Conservation (phyloP, 2,329 filamentous ascomycete genomes). For the Penicillium paneum region DNA sequence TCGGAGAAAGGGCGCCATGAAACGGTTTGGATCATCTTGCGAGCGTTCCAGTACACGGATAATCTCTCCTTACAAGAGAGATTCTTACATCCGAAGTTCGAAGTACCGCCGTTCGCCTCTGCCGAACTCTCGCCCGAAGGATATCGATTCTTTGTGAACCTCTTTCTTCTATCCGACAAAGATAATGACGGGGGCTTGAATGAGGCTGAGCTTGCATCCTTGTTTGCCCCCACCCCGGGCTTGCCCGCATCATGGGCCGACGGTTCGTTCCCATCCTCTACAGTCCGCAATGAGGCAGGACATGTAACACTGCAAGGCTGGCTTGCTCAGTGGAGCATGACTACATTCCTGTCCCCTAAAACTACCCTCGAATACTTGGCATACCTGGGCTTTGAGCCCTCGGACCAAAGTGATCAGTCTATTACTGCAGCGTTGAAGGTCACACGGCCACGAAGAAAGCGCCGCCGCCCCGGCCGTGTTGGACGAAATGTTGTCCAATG, state of each 20-base stretch:
- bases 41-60: slow-evolving; percentile 94
- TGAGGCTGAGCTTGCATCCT: slow-evolving; percentile 73
- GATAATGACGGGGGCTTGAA: slow-evolving; percentile 96
- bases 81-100: slow-evolving; percentile 89
- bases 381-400: slow-evolving; percentile 88
- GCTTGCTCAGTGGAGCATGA: slow-evolving; percentile 99
- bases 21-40: slow-evolving; percentile 95
- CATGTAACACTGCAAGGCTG: slow-evolving; percentile 95
- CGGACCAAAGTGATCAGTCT: slow-evolving; percentile 66
- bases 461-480: slow-evolving; percentile 75
- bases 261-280: slow-evolving; percentile 85
- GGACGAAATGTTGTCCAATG: slow-evolving; percentile 93
- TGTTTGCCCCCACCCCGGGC: slow-evolving; percentile 92
- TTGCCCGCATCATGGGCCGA: slow-evolving; percentile 84
- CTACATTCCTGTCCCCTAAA: slow-evolving; percentile 91
- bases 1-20: slow-evolving; percentile 97
- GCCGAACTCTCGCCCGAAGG: slow-evolving; percentile 91
- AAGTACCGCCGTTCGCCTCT: slow-evolving; percentile 87
- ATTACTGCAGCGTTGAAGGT: slow-evolving; percentile 85
- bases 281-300: slow-evolving; percentile 90
- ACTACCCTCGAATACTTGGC: slow-evolving; percentile 94
- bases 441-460: slow-evolving; percentile 84
- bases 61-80: slow-evolving; percentile 86
- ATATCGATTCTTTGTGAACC: slow-evolving; percentile 95
- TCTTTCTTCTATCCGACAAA: slow-evolving; percentile 92